These are phyloP conservation scores for Sarocladiaceae sp. DNA, from an alignment of 2,329 filamentous ascomycete genomes.

Conservation along the genomic window DNA sequence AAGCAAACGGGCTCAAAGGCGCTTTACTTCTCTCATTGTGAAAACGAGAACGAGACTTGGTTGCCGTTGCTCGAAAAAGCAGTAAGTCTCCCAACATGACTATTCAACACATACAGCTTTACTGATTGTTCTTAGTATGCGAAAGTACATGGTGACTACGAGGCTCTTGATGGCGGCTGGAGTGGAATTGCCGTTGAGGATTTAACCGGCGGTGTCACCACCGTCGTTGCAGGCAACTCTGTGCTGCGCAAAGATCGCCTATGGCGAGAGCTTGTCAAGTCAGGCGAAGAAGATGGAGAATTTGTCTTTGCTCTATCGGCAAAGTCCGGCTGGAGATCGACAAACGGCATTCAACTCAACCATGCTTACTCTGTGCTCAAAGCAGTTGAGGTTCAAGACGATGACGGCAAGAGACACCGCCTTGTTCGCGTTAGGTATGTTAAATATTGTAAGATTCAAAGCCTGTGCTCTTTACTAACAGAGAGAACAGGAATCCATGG, in stretches of 20 bases:
- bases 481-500: conserved; percentile 61
- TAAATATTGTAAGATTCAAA: conserved; percentile 3
- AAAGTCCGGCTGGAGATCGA: conserved; percentile 9
- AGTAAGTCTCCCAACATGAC: conserved; percentile 13
- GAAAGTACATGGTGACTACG: conserved; percentile 72
- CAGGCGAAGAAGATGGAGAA: conserved; percentile 48
- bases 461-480: neutral
- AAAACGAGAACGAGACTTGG: conserved; percentile 69
- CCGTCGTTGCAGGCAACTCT: conserved; percentile 50
- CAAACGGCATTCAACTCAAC: conserved; percentile 36
- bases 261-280: conserved; percentile 64
- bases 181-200: conserved; percentile 49
- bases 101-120: neutral
- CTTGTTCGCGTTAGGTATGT: conserved; percentile 41
- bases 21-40: conserved; percentile 66
- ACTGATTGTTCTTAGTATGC: conserved; percentile 43
- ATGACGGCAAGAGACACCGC: conserved; percentile 33
- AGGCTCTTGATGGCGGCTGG: conserved; percentile 62
- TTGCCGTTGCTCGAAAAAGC: conserved; percentile 70
- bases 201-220: conserved; percentile 52
- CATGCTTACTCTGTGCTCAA: conserved; percentile 50
- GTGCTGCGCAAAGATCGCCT: conserved; percentile 65
- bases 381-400: conserved; percentile 38
- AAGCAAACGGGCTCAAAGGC: conserved; percentile 66
- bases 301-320: conserved; percentile 53